Percentiles rank a stretch among this genome's conserved stretches.
These are phyloP conservation scores for Dactylellina sp. DNA, from an alignment of 2,329 filamentous ascomycete species.

Conservation along the genomic window DNA sequence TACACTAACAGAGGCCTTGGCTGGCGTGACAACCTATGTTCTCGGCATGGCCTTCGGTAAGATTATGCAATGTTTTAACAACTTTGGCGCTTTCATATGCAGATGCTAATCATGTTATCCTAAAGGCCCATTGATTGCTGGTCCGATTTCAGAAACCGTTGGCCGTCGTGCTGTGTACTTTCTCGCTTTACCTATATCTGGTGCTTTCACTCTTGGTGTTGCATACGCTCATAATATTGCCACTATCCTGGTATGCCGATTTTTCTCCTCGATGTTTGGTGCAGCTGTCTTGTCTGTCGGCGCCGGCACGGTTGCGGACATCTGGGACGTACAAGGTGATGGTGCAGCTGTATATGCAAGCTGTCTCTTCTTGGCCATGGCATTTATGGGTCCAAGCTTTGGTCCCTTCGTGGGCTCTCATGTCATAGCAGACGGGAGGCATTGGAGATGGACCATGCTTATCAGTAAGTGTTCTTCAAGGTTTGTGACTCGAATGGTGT, in stretches of 20 bases:
- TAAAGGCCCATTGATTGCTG: constrained; percentile 59
- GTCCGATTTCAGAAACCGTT: constrained; percentile 47
- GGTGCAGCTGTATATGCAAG: constrained; percentile 31
- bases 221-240: constrained; percentile 59
- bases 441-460: constrained; percentile 54
- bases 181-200: constrained; percentile 59
- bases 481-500: background rate
- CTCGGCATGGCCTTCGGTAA: constrained; percentile 54
- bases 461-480: constrained; percentile 23
- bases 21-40: constrained; percentile 48
- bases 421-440: constrained; percentile 41
- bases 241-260: constrained; percentile 62
- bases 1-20: constrained; percentile 27
- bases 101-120: background rate
- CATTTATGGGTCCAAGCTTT: constrained; percentile 52
- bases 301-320: constrained; percentile 68
- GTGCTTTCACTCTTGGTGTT: constrained; percentile 60
- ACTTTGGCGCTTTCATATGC: background rate
- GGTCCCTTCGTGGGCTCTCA: constrained; percentile 49
- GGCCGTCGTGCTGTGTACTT: constrained; percentile 60
- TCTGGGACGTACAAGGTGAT: constrained; percentile 61
- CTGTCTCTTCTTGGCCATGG: constrained; percentile 51
- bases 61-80: background rate
- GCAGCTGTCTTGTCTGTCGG: constrained; percentile 68
- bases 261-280: constrained; percentile 63